Percentiles rank a stretch among this genome's conserved stretches.
Conservation (phyloP, 2,329 filamentous ascomycete species). For the Bimuria novae-zelandiae region DNA sequence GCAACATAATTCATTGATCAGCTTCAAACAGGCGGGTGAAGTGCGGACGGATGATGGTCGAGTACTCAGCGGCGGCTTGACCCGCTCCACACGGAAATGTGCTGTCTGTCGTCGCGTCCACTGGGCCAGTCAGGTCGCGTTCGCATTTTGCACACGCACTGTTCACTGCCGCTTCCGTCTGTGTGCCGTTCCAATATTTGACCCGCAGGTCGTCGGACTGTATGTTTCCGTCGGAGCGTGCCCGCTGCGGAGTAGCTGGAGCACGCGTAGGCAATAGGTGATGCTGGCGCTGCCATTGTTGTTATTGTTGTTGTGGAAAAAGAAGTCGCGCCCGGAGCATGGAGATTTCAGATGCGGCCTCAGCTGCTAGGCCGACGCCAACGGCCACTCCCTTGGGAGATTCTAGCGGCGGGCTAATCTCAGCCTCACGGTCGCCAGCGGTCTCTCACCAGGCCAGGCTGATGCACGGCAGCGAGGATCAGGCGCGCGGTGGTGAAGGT, state of each 20-base stretch:
- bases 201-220: conserved; percentile 28
- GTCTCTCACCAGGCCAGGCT: conserved; percentile 11
- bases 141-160: conserved; percentile 28
- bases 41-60: not conserved
- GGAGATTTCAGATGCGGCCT: not conserved
- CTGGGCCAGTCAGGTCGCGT: conserved; percentile 22
- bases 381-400: conserved; percentile 7
- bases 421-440: conserved; percentile 9
- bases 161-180: conserved; percentile 33
- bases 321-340: not conserved
- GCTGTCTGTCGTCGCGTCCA: conserved; percentile 23
- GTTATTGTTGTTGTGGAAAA: not conserved
- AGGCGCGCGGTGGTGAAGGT: not conserved
- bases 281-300: not conserved
- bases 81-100: conserved; percentile 17
- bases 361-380: conserved; percentile 6
- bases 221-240: conserved; percentile 27
- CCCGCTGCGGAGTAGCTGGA: conserved; percentile 14
- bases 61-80: not conserved
- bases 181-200: conserved; percentile 45
- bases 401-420: conserved; percentile 13
- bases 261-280: too few relatives aligned
- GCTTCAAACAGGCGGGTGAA: not conserved
- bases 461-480: not conserved
- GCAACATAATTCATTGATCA: too few relatives aligned